These are phyloP conservation scores for Starmera quercuum DNA, from an alignment of 805 yeast species.

Conservation along the genomic window DNA sequence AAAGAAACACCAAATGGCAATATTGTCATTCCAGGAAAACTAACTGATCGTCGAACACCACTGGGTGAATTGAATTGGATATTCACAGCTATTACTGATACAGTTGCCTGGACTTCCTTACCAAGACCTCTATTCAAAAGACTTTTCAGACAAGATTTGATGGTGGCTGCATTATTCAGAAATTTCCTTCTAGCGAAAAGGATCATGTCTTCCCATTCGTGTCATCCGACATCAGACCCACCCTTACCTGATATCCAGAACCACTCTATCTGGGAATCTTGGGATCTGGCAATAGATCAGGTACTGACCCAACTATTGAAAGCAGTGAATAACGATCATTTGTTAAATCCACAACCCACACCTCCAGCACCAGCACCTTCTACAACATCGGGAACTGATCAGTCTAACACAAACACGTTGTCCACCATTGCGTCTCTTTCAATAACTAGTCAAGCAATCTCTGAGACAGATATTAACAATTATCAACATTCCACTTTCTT, in stretches of 20 bases:
- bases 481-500: conserved; percentile 91
- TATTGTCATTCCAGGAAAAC: conserved; percentile 77
- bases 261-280: conserved; percentile 95
- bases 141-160: conserved; percentile 87
- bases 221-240: conserved; percentile 93
- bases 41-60: conserved; percentile 91
- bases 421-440: conserved; percentile 6
- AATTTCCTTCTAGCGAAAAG: conserved; percentile 88
- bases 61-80: conserved; percentile 96
- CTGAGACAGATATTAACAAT: conserved; percentile 28
- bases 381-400: not conserved
- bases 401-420: not conserved
- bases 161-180: conserved; percentile 93
- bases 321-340: conserved; percentile 25
- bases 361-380: not conserved
- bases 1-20: conserved; percentile 27
- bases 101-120: conserved; percentile 93
- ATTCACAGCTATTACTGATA: conserved; percentile 95
- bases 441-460: conserved; percentile 8
- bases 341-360: conserved; percentile 6
- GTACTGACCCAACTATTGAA: conserved; percentile 68
- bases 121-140: conserved; percentile 85
- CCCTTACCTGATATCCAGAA: conserved; percentile 77
- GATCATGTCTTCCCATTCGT: conserved; percentile 86
- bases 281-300: conserved; percentile 97